These are phyloP conservation scores for Colletotrichum endophyticum DNA, from an alignment of 2,329 filamentous ascomycete species.

Conservation along the genomic window DNA sequence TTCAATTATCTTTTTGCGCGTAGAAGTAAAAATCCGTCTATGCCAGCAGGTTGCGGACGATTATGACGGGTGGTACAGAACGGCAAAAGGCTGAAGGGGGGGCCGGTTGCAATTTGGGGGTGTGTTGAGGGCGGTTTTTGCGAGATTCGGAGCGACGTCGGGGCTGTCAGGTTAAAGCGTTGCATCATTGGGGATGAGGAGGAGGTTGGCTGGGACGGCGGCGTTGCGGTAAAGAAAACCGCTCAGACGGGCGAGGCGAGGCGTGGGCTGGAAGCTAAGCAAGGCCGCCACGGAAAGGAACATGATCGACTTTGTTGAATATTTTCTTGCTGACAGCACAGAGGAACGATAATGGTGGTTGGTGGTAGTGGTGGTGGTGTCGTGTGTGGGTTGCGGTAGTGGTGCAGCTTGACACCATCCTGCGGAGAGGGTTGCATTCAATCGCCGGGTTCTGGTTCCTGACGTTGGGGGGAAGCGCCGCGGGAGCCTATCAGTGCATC, in stretches of 20 bases:
- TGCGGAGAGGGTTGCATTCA: constrained; percentile 18
- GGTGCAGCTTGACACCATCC: constrained; percentile 9
- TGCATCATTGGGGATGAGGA: neutral
- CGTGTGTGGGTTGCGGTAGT: neutral
- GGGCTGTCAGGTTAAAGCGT: constrained; percentile 1
- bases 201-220: neutral
- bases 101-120: neutral
- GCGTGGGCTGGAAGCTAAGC: neutral
- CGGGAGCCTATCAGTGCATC: constrained; percentile 5
- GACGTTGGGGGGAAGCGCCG: neutral
- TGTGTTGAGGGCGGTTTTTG: constrained; percentile 3
- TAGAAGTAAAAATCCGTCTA: neutral
- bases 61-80: neutral
- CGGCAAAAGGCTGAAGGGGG: constrained; percentile 5
- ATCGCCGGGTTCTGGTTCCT: constrained; percentile 2
- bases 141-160: constrained; percentile 20
- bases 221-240: neutral
- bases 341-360: neutral
- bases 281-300: neutral
- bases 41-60: neutral
- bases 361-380: neutral
- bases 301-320: constrained; percentile 10
- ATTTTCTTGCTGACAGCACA: neutral
- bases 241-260: constrained; percentile 7
- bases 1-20: neutral